These are phyloP conservation scores for Silene noctiflora DNA, from an alignment of 179 eudicot genomes.

Conservation along the genomic window DNA sequence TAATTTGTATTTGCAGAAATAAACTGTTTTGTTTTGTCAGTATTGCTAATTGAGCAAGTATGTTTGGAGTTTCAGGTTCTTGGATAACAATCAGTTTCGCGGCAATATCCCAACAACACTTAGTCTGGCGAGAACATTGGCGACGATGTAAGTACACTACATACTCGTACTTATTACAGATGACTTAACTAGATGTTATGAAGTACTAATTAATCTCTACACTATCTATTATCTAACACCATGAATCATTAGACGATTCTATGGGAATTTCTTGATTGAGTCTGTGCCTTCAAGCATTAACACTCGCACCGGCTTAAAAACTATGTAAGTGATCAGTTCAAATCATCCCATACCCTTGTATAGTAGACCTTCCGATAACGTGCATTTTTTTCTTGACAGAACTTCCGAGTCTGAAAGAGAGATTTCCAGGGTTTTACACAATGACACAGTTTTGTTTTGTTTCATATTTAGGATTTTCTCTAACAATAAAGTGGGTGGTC, in stretches of 20 bases:
- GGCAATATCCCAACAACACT: slow-evolving; percentile 63
- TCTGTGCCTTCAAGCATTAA: slow-evolving; percentile 44
- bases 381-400: too few relatives aligned
- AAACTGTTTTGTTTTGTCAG: too few relatives aligned
- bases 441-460: neutral
- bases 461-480: slow-evolving; percentile 49
- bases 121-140: slow-evolving; percentile 49
- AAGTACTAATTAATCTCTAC: neutral
- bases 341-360: too few relatives aligned
- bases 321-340: slow-evolving; percentile 53
- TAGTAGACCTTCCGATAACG: too few relatives aligned
- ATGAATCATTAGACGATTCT: slow-evolving; percentile 51
- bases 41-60: too few relatives aligned
- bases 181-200: neutral
- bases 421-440: too few relatives aligned
- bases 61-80: slow-evolving; percentile 39
- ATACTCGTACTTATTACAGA: neutral
- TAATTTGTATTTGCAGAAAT: too few relatives aligned
- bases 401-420: too few relatives aligned
- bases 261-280: slow-evolving; percentile 56
- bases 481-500: slow-evolving; percentile 57
- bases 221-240: slow-evolving; percentile 9
- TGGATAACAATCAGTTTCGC: slow-evolving; percentile 58
- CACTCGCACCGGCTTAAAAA: slow-evolving; percentile 45
- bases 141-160: slow-evolving; percentile 57